Base-by-base conservation (phyloP, 805 yeast genomes). In the Ogataea sp. region DNA sequence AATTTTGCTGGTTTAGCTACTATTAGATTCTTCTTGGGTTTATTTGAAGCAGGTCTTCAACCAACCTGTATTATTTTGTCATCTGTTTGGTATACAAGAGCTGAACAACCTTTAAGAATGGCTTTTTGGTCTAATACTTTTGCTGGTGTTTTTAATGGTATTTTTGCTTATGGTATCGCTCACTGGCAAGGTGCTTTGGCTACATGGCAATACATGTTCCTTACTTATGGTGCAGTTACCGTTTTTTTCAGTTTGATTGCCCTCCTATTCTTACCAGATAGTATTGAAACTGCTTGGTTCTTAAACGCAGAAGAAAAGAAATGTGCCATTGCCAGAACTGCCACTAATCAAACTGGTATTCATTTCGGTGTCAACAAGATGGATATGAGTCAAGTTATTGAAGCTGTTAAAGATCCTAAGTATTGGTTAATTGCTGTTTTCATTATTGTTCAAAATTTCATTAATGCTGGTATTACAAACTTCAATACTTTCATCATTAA, bases 21-120 rank as follows among this genome's bases (percentile, higher is more conserved):
- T 2, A 47, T 73, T 27, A 57, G 82, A 48, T 68, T 74, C 46
- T 62, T 72, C 40, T 51, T 75, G 21, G 83, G 82, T 59, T 34
- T 64, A 10, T 47, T 54, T 37, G 71, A 66, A 48, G 51, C 60
- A 20, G 53, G 52, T 14, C 49, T 59, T n/a, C 52, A 55, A 20
- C 64, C 71, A 10, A 40, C 56, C 21, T 61, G 58, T 40, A 59
- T 67, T 47, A 53, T 55, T 43, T 48, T 65, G 37, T 56, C 62
- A 29, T 51, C 62, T 14, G 47, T 58, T 32, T 61, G 64, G 65
- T 61, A 59, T 39, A 59, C 49, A 17, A 58, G 51, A 34, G 49
- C 46, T 25, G 65, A 61, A 38, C 64, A 58, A 34, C 55, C 59
- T 14, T 37, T 53, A 20, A 49, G 62, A 38, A 48, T 55, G 39